Evolutionary conservation across 352 stramenopile species (phyloP).

Genomic region (Thraustotheca clavata): DNA sequence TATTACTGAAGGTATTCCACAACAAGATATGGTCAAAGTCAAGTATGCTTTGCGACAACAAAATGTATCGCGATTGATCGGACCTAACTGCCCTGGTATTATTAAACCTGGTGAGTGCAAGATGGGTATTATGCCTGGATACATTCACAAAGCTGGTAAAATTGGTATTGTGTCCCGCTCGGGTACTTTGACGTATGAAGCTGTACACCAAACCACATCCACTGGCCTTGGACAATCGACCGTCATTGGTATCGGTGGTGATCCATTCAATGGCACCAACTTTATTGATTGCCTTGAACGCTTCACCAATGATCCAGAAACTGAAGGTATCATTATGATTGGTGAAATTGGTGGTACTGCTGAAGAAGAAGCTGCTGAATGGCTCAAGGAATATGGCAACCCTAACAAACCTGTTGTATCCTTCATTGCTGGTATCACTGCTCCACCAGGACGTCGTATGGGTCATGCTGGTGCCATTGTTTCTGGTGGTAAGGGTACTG

Average conservation of each 20-base stretch:
- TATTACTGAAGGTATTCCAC: conserved; percentile 99
- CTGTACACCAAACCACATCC: conserved; percentile 96
- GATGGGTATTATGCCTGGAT: conserved; percentile 99
- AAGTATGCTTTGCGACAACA: conserved; percentile 94
- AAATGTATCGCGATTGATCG: conserved; percentile 95
- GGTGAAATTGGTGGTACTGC: conserved; percentile 98
- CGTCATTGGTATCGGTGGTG: conserved; percentile 98
- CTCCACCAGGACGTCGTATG: conserved; percentile 97
- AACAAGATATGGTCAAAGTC: conserved; percentile 99
- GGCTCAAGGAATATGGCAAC: conserved; percentile 96
- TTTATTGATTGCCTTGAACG: conserved; percentile 99
- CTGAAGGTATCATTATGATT: conserved; percentile 99
- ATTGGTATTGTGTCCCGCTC: conserved; percentile 98
- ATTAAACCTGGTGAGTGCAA: conserved; percentile 99
- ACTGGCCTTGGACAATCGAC: conserved; percentile 97
- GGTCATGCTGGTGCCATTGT: conserved; percentile 99
- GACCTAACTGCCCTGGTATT: conserved; percentile 99
- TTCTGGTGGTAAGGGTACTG: conserved; percentile 96
- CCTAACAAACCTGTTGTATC: conserved; percentile 99
- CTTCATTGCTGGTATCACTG: conserved; percentile 99
- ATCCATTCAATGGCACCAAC: conserved; percentile 99
- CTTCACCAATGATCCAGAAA: conserved; percentile 99
- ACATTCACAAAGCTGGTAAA: conserved; percentile 98
- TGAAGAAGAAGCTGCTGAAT: conserved; percentile 98
- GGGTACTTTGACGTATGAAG: conserved; percentile 99